phyloP scores from a whole-genome alignment of 1,284 basidiomycete species.

The Anthracocystis panici-leucophaei region DNA sequence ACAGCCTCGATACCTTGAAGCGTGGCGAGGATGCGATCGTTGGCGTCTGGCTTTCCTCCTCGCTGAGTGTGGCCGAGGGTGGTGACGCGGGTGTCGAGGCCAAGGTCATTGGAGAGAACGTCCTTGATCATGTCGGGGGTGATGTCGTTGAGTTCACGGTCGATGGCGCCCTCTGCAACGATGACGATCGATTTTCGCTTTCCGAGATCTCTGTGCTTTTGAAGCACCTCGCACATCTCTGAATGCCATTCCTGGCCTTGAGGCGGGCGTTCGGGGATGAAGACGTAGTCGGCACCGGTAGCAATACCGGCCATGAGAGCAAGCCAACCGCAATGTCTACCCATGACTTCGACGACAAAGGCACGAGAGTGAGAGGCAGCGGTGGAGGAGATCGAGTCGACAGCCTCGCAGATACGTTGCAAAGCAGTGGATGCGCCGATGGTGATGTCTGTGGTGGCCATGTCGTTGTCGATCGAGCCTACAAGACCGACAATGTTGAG shows the following conservation, averaged over 20 bases:
- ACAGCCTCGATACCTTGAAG: slow-evolving; percentile 95
- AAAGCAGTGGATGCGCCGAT: slow-evolving; percentile 96
- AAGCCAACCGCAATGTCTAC: slow-evolving; percentile 96
- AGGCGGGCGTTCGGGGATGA: slow-evolving; percentile 94
- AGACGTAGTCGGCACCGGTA: slow-evolving; percentile 95
- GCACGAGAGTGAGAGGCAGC: slow-evolving; percentile 95
- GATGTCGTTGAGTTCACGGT: slow-evolving; percentile 88
- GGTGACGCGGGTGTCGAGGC: slow-evolving; percentile 96
- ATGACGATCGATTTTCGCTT: slow-evolving; percentile 99
- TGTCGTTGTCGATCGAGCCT: slow-evolving; percentile 98
- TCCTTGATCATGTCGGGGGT: slow-evolving; percentile 89
- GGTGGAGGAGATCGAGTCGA: slow-evolving; percentile 98
- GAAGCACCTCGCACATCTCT: slow-evolving; percentile 89
- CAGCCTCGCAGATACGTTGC: slow-evolving; percentile 94
- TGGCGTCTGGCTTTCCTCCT: slow-evolving; percentile 91
- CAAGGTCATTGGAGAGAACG: slow-evolving; percentile 85
- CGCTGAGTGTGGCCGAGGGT: slow-evolving; percentile 97
- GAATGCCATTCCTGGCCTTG: slow-evolving; percentile 84
- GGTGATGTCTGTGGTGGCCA: slow-evolving; percentile 96
- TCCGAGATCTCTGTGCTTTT: slow-evolving; percentile 87
- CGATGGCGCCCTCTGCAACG: slow-evolving; percentile 94
- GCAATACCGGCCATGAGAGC: slow-evolving; percentile 92
- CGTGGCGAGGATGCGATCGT: slow-evolving; percentile 92
- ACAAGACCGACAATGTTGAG: slow-evolving; percentile 97
- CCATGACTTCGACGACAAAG: slow-evolving; percentile 99